Conservation (phyloP, 768 basidiomycete species). For the Termitomyces bulborhizus region DNA sequence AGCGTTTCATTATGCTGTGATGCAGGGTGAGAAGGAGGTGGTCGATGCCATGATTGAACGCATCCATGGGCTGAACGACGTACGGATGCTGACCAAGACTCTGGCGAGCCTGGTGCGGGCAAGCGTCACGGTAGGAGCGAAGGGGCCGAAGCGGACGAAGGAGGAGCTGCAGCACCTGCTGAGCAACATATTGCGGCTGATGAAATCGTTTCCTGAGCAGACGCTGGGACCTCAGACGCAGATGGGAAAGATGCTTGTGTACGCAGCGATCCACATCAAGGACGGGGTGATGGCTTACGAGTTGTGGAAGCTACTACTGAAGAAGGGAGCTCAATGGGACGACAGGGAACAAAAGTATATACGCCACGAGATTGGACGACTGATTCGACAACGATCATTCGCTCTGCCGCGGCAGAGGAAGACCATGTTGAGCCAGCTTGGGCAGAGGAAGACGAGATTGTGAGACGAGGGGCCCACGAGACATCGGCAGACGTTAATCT, state of each 20-base stretch:
- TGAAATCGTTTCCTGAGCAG: constrained; percentile 29
- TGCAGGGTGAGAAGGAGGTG: constrained; percentile 36
- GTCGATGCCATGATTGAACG: constrained; percentile 34
- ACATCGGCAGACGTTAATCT: no score
- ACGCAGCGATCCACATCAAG: constrained; percentile 39
- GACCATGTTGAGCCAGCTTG: constrained; percentile 27
- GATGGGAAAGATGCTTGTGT: constrained; percentile 46
- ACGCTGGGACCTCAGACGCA: constrained; percentile 35
- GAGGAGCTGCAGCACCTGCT: constrained; percentile 28
- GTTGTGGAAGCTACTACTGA: constrained; percentile 52
- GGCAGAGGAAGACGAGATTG: background rate
- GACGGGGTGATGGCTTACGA: constrained; percentile 48
- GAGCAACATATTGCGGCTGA: constrained; percentile 32
- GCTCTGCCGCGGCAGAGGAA: constrained; percentile 13
- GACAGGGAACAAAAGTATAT: constrained; percentile 38
- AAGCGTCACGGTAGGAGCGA: constrained; percentile 18
- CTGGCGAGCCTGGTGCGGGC: constrained; percentile 41
- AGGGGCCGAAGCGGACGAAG: constrained; percentile 17
- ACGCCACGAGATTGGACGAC: constrained; percentile 34
- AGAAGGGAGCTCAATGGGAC: constrained; percentile 37
- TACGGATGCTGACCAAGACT: constrained; percentile 39
- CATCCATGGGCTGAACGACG: constrained; percentile 28
- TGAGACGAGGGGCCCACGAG: no score
- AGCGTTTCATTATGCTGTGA: constrained; percentile 51
- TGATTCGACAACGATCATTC: constrained; percentile 20